Conservation (phyloP, 176 grass and related monocot genomes). For the Sorghum bicolor region DNA sequence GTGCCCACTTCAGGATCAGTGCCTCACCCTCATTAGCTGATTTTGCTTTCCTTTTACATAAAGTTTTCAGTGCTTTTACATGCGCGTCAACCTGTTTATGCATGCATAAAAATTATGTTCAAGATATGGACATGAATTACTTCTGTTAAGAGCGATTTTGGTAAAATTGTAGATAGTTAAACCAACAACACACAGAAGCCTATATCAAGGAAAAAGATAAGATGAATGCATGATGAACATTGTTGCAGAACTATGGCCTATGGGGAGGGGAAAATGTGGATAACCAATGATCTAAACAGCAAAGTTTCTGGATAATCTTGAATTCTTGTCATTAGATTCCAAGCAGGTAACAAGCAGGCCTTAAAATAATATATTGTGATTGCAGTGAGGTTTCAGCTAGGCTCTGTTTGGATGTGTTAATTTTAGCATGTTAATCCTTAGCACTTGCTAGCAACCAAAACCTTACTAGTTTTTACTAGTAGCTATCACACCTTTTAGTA, state of each 20-base stretch:
- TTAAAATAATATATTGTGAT: slow-evolving; percentile 17
- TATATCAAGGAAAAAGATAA: not conserved
- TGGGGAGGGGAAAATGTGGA: not conserved
- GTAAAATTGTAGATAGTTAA: slow-evolving; percentile 10
- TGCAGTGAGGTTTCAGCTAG: not conserved
- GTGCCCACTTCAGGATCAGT: slow-evolving; percentile 70
- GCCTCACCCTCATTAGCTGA: slow-evolving; percentile 55
- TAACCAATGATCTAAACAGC: slow-evolving; percentile 10
- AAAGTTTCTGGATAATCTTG: slow-evolving; percentile 3
- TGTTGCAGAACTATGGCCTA: not conserved
- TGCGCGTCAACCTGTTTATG: slow-evolving; percentile 80
- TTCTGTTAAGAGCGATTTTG: slow-evolving; percentile 8
- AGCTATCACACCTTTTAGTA: not conserved
- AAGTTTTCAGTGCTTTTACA: slow-evolving; percentile 81
- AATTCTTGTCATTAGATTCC: slow-evolving; percentile 28
- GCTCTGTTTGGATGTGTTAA: not conserved
- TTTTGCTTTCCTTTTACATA: slow-evolving; percentile 88
- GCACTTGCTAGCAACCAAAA: not conserved
- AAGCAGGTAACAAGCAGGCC: not conserved
- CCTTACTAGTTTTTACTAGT: not conserved
- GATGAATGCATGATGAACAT: slow-evolving; percentile 2
- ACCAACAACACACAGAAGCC: not conserved
- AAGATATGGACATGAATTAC: slow-evolving; percentile 21
- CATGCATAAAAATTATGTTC: slow-evolving; percentile 25
- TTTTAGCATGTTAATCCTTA: not conserved